Conservation (phyloP, 1,284 basidiomycete species). For the Sporisorium reilianum region DNA sequence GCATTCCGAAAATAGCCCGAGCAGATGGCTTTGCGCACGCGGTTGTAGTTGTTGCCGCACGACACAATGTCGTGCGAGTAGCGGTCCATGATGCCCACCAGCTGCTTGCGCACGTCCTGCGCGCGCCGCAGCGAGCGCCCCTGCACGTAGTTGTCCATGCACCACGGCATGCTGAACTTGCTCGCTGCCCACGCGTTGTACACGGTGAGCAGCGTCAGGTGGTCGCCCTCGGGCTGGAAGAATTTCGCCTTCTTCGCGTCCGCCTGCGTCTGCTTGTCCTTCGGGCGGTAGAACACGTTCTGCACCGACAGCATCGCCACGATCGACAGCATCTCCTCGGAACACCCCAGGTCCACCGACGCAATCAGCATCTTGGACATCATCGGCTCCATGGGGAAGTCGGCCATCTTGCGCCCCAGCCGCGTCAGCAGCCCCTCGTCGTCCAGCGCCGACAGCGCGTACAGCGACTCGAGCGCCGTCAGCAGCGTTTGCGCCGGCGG, state of each 20-base stretch:
- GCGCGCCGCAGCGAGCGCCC: slow-evolving; percentile 96
- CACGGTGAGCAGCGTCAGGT: slow-evolving; percentile 92
- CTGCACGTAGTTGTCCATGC: slow-evolving; percentile 87
- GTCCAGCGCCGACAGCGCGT: slow-evolving; percentile 93
- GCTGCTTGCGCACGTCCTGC: slow-evolving; percentile 95
- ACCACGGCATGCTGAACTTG: slow-evolving; percentile 90
- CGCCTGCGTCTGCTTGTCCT: slow-evolving; percentile 98
- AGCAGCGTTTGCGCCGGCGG: slow-evolving; percentile 96
- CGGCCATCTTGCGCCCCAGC: slow-evolving; percentile 97
- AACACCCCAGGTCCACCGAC: slow-evolving; percentile 93
- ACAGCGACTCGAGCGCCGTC: slow-evolving; percentile 91
- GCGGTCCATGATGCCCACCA: slow-evolving; percentile 98
- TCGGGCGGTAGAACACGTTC: slow-evolving; percentile 95
- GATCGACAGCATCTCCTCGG: slow-evolving; percentile 95
- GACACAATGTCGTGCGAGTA: slow-evolving; percentile 96
- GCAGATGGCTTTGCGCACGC: slow-evolving; percentile 93
- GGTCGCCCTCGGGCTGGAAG: slow-evolving; percentile 90
- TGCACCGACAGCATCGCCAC: slow-evolving; percentile 98
- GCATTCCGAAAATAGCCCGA: slow-evolving; percentile 76
- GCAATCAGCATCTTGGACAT: slow-evolving; percentile 98
- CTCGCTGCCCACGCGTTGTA: slow-evolving; percentile 98
- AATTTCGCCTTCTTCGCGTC: slow-evolving; percentile 97
- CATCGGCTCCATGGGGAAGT: slow-evolving; percentile 97
- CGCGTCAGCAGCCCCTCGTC: slow-evolving; percentile 95
- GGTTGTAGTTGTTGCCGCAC: slow-evolving; percentile 90